Evolutionary conservation across 2,329 filamentous ascomycete species (phyloP), one percentile per base, ranked within the genome.

Genomic region (Pseudogymnoascus sp.): DNA sequence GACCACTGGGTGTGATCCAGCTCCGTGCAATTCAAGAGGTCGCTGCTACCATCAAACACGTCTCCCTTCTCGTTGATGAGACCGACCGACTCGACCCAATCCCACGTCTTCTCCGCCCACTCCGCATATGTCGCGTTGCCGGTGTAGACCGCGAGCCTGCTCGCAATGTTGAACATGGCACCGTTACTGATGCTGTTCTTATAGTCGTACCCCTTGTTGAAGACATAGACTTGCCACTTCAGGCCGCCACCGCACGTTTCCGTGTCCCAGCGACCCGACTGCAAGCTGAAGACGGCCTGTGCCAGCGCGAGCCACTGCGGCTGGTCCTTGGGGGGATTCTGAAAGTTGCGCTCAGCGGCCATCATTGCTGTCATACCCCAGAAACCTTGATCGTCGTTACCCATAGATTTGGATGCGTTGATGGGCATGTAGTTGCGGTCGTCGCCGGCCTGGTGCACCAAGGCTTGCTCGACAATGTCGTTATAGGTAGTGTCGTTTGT

Each of bases 191-290:
- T 84, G 12, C 81, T 81, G 65, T 84, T 84, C 69, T 85, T 92
- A 80, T 92, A 91, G 69, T 87, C 81, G 75, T 86, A 95, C 16
- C 90, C 91, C 37, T 82, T 84, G 72, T 95, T 93, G 79, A 89
- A 91, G 1, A 83, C 79, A 72, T 89, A 92, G 60, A 95, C 90
- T 75, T 95, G 90, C 89, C 89, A 92, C 65, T 89, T 83, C 62
- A 93, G 73, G 5, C 90, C 90, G 53, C 90, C 90, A 14, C 78
- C 79, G 68, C 90, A 93, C 62, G 83, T 76, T 0, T 78, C 74
- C 0, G 73, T 78, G 64, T 91, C 89, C 90, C 89, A 93, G 46
- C 89, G 83, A 18, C 79, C 78, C 2, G 84, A 84, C 70, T 91
- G 89, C 4, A 84, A 86, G 73, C 93, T 89, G 78, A 93, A 93